phyloP scores from a whole-genome alignment of 768 basidiomycete genomes.

The Serendipita sp. region DNA sequence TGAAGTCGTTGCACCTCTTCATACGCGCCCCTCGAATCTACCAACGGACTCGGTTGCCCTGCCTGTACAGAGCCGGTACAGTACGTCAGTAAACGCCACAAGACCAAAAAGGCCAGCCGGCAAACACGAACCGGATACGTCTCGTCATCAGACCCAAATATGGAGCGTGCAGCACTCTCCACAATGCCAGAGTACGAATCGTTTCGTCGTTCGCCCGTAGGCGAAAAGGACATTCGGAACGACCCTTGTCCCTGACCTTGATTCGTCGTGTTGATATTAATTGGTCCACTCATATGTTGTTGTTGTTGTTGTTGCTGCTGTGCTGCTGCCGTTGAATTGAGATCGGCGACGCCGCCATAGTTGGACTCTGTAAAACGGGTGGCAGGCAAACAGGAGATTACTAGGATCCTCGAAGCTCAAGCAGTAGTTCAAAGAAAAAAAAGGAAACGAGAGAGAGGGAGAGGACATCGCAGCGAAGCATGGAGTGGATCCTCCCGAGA shows the following conservation, averaged over 20 bases:
- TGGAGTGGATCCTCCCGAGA: too few relatives aligned
- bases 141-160: not conserved
- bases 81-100: not conserved
- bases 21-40: not conserved
- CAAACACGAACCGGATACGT: not conserved
- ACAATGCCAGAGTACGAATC: not conserved
- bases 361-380: constrained; percentile 6
- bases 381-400: constrained; percentile 5
- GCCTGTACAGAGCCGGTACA: not conserved
- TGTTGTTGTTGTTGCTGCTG: not conserved
- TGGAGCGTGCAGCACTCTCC: not conserved
- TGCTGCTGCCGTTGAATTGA: not conserved
- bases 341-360: not conserved
- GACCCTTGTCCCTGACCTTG: not conserved
- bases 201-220: not conserved
- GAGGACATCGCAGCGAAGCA: not conserved
- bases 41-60: not conserved
- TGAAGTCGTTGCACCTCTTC: not conserved
- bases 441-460: not conserved
- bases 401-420: constrained; percentile 6
- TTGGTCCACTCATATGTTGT: not conserved
- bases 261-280: not conserved
- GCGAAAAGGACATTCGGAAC: not conserved
- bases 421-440: not conserved
- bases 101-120: not conserved